phyloP scores from a whole-genome alignment of 169 alveolate species.

The Plasmodium vivax region DNA sequence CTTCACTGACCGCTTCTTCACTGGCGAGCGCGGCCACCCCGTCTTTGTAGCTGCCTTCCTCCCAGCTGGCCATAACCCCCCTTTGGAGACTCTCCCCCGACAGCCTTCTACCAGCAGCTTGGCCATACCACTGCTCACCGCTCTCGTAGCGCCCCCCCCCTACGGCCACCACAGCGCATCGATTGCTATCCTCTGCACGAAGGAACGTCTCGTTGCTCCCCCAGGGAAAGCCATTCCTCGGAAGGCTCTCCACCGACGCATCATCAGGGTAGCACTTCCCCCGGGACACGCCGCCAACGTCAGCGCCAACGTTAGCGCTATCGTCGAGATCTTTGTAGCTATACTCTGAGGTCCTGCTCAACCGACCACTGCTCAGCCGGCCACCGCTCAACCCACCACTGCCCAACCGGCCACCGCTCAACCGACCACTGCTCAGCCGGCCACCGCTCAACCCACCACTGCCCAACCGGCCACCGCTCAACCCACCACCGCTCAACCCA shows the following conservation, averaged over 20 bases:
- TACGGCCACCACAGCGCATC: not conserved
- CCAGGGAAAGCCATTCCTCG: not conserved
- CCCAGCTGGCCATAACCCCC: not conserved
- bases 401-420: not conserved
- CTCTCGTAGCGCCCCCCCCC: not conserved
- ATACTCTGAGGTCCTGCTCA: constrained; percentile 51
- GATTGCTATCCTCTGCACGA: not conserved
- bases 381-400: no score
- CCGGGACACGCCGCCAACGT: not conserved
- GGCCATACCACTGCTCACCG: not conserved
- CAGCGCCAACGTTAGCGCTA: not conserved
- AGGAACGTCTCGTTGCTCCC: not conserved
- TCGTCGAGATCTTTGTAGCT: not conserved
- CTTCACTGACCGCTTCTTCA: not conserved
- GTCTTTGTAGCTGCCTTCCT: not conserved
- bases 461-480: not conserved
- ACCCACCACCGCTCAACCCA: not conserved
- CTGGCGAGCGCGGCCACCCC: not conserved
- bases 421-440: not conserved
- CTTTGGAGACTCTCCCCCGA: not conserved
- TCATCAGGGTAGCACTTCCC: not conserved
- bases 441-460: not conserved
- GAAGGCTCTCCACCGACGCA: not conserved
- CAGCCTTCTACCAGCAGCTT: not conserved
- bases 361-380: not conserved